Percentiles rank a stretch among this genome's conserved stretches.
Conservation (phyloP, 2,329 filamentous ascomycete genomes). For the Exophiala oligosperma region DNA sequence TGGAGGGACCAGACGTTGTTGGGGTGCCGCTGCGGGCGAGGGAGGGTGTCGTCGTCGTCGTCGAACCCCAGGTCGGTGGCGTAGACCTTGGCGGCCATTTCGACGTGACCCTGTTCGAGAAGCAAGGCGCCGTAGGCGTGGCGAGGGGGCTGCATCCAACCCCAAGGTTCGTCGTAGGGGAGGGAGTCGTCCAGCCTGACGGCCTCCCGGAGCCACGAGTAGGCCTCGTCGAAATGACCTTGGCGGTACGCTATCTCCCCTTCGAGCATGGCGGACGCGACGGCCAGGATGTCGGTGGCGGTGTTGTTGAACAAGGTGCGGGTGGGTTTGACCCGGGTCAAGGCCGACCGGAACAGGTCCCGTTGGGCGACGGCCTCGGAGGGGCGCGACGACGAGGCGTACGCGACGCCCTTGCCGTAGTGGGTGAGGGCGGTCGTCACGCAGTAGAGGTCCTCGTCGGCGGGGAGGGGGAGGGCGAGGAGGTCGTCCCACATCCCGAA, state of each 20-base stretch:
- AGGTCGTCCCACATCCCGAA: slow-evolving; percentile 74
- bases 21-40: slow-evolving; percentile 65
- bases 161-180: slow-evolving; percentile 74
- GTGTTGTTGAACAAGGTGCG: slow-evolving; percentile 70
- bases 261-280: slow-evolving; percentile 66
- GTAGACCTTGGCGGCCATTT: slow-evolving; percentile 60
- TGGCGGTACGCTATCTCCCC: slow-evolving; percentile 73
- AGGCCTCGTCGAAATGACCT: slow-evolving; percentile 59
- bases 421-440: slow-evolving; percentile 67
- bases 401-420: slow-evolving; percentile 69
- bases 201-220: slow-evolving; percentile 57
- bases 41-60: slow-evolving; percentile 59
- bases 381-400: slow-evolving; percentile 59
- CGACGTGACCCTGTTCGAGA: slow-evolving; percentile 63
- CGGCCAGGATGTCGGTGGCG: slow-evolving; percentile 61
- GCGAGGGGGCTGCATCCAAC: slow-evolving; percentile 74
- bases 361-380: slow-evolving; percentile 56
- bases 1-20: slow-evolving; percentile 76
- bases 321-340: slow-evolving; percentile 54
- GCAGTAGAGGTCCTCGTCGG: slow-evolving; percentile 63
- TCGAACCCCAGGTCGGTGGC: slow-evolving; percentile 62
- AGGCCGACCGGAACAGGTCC: slow-evolving; percentile 52
- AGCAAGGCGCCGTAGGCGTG: slow-evolving; percentile 71
- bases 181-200: slow-evolving; percentile 63
- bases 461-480: slow-evolving; percentile 56